Evolutionary conservation across 2,329 filamentous ascomycete species (phyloP), one percentile per base, ranked within the genome.

Genomic region (Fusarium hostae): DNA sequence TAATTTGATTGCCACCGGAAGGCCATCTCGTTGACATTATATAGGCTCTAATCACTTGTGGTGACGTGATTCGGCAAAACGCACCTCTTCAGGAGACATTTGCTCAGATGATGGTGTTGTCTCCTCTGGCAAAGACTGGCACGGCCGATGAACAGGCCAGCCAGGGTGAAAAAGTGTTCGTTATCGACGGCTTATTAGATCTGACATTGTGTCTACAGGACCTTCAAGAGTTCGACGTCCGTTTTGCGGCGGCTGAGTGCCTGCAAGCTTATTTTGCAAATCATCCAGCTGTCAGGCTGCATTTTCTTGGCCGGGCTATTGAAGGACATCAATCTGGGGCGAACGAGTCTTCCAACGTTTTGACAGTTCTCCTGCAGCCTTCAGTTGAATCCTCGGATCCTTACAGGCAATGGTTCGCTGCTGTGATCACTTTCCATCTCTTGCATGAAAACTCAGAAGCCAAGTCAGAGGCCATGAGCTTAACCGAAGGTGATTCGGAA

Each of bases 111-210:
- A 92, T 94, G 76, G 94, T 98, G 6, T 86, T 86, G 16, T 87
- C 89, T 32, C 87, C 91, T 13, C 78, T 89, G 50, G 83, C 86
- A 34, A 50, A 70, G 40, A 61, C 71, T 37, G 74, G 79, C 48
- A 73, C 78, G 13, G 74, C 73, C 52, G 82, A 83, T 65, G 84
- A 82, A 35, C 81, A 84, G 48, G 44, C 81, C 8, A 89, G 89
- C 66, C 86, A 85, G n/a, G 80, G 86, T 13, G 82, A 86, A 18
- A 88, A 88, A 61, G 90, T 95, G 37, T 97, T 97, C 81, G 94
- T 99, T 34, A 97, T 99, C 76, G 95, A 98, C 80, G 96, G 94
- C 3, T 85, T 99, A 22, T 85, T 99, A 51, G 94, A 98, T 74
- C 84, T 98, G 45, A 91, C 92, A 0, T 84, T 99, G 12, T 90